A percentile compares a stretch with the other conserved stretches of the same genome.
Conservation (phyloP, 2,329 filamentous ascomycete genomes). For the Dendryphion nanum region DNA sequence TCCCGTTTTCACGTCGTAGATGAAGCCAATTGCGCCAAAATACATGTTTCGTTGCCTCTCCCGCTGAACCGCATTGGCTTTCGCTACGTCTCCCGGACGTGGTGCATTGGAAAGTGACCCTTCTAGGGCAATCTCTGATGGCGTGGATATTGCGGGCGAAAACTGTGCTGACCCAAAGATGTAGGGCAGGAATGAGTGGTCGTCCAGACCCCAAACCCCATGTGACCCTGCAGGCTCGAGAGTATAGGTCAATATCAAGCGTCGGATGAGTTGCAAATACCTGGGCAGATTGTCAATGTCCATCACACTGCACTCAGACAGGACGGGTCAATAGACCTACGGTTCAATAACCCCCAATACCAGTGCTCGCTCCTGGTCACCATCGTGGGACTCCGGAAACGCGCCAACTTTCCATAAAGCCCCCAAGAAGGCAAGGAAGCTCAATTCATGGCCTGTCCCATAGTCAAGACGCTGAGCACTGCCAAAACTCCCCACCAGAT, state of each 20-base stretch:
- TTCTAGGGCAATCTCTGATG: constrained; percentile 65
- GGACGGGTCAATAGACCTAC: constrained; percentile 57
- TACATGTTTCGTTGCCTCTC: constrained; percentile 63
- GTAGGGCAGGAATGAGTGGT: constrained; percentile 91
- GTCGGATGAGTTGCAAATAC: constrained; percentile 77
- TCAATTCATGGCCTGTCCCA: constrained; percentile 92
- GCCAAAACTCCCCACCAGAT: constrained; percentile 83
- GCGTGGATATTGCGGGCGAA: constrained; percentile 65
- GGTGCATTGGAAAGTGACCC: constrained; percentile 70
- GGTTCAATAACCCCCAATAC: constrained; percentile 81
- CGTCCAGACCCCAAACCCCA: constrained; percentile 97
- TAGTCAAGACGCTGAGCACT: constrained; percentile 90
- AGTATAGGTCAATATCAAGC: constrained; percentile 84
- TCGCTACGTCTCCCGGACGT: constrained; percentile 64
- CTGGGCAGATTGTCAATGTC: constrained; percentile 42
- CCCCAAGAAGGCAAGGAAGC: constrained; percentile 87
- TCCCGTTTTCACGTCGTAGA: constrained; percentile 93
- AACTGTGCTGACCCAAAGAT: constrained; percentile 93
- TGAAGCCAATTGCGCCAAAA: constrained; percentile 93
- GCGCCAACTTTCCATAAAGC: constrained; percentile 86
- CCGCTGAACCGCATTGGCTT: constrained; percentile 40
- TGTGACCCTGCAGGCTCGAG: constrained; percentile 95
- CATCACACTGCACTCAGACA: background rate
- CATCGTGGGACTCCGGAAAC: constrained; percentile 61
- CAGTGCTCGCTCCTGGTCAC: constrained; percentile 70